Conservation (phyloP, 106 monocot genomes). For the Apostasia ramifera region DNA sequence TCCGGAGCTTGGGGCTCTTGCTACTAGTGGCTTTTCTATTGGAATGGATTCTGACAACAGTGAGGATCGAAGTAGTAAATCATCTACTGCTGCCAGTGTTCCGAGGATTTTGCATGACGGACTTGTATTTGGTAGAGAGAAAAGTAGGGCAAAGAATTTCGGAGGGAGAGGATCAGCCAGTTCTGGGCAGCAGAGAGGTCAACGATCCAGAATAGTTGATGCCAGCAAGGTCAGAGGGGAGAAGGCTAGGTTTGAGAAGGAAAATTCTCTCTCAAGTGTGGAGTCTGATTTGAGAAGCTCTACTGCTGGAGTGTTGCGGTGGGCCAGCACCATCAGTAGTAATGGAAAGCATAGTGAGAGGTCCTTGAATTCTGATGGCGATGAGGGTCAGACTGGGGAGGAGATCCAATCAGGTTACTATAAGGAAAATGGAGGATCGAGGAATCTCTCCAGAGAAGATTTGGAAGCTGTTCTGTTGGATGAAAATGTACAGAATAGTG, state of each 20-base stretch:
- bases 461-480: conserved; percentile 8
- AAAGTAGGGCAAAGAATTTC: conserved; percentile 19
- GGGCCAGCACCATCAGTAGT: conserved; percentile 19
- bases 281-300: conserved; percentile 49
- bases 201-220: conserved; percentile 28
- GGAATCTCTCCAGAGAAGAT: conserved; percentile 7
- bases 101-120: conserved; percentile 28
- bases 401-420: conserved; percentile 22
- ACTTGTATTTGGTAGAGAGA: conserved; percentile 46
- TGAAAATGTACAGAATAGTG: conserved; percentile 25
- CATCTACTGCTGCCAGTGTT: conserved; percentile 26
- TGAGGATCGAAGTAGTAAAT: conserved; percentile 49
- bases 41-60: conserved; percentile 58
- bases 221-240: conserved; percentile 34
- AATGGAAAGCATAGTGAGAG: conserved; percentile 27
- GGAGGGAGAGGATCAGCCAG: conserved; percentile 28
- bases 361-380: conserved; percentile 19
- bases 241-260: conserved; percentile 21
- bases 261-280: conserved; percentile 36
- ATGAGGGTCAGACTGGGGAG: conserved; percentile 31
- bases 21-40: conserved; percentile 20
- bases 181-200: conserved; percentile 19
- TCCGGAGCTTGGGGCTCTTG: conserved; percentile 25
- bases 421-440: conserved; percentile 34
- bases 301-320: conserved; percentile 10